These are phyloP conservation scores for Phytophthora citrophthora DNA, from an alignment of 352 stramenopile species.

Conservation along the genomic window DNA sequence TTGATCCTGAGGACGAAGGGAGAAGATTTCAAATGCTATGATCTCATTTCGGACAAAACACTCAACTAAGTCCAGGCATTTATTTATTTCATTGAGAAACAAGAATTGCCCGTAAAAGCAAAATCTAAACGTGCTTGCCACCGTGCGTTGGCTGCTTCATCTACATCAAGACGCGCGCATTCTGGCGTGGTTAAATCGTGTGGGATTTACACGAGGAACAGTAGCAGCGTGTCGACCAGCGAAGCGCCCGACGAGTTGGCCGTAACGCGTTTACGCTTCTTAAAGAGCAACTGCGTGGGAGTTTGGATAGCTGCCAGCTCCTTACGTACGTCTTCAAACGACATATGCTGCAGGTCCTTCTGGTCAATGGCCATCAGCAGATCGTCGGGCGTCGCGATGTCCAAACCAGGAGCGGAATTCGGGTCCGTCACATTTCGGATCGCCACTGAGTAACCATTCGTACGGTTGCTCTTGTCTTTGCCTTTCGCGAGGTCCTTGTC, in stretches of 20 bases:
- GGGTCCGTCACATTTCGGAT: constrained; percentile 65
- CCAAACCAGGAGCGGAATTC: constrained; percentile 51
- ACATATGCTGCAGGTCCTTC: constrained; percentile 66
- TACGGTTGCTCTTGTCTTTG: constrained; percentile 60
- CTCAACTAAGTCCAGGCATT: background rate
- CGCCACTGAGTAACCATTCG: constrained; percentile 70
- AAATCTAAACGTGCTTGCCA: constrained; percentile 14
- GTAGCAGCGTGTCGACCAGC: constrained; percentile 67
- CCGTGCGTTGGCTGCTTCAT: constrained; percentile 7
- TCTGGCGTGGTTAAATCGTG: constrained; percentile 2
- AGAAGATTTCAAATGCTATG: too few species aligned
- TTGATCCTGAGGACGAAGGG: too few species aligned
- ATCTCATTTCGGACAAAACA: too few species aligned
- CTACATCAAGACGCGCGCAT: background rate
- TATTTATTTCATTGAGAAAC: constrained; percentile 22
- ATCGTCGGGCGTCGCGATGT: constrained; percentile 59
- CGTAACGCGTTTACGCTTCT: constrained; percentile 51
- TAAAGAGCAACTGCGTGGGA: constrained; percentile 70
- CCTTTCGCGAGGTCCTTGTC: constrained; percentile 49
- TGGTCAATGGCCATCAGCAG: constrained; percentile 76
- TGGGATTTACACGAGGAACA: constrained; percentile 65
- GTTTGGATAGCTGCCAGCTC: constrained; percentile 49
- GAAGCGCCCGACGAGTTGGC: constrained; percentile 42
- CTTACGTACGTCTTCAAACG: constrained; percentile 64
- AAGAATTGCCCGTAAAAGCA: constrained; percentile 4